Evolutionary conservation across 441 rosid species (phyloP).

Genomic region (Gossypium davidsonii): DNA sequence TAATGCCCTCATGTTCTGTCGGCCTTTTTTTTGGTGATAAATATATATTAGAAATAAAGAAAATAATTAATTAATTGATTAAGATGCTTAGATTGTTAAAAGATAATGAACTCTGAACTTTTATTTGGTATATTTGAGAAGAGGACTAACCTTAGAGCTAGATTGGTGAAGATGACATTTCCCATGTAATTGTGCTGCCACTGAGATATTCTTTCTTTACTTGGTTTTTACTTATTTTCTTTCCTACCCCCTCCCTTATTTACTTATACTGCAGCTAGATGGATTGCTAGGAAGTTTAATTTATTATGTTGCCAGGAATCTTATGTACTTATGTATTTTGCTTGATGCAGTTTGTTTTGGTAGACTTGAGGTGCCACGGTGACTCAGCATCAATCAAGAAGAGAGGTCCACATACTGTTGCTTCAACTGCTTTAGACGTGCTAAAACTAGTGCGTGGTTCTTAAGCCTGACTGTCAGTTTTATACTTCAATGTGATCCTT

Average conservation of each 20-base stretch:
- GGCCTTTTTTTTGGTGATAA: not conserved
- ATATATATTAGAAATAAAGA: not conserved
- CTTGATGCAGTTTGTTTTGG: conserved; percentile 64
- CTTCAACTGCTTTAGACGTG: conserved; percentile 83
- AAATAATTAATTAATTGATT: not conserved
- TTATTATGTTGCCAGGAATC: not conserved
- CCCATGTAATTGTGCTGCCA: not conserved
- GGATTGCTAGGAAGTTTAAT: not conserved
- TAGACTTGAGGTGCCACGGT: conserved; percentile 92
- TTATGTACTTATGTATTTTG: not conserved
- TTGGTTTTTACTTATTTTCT: not conserved
- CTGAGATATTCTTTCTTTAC: not conserved
- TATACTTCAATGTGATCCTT: conserved; percentile 13
- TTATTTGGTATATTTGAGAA: not conserved
- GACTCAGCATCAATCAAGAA: conserved; percentile 74
- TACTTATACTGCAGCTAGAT: not conserved
- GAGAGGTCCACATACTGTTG: conserved; percentile 72
- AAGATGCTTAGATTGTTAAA: not conserved
- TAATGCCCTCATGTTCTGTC: not conserved
- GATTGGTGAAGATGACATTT: not conserved
- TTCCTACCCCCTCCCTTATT: not conserved
- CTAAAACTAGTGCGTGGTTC: conserved; percentile 60
- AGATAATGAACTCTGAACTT: not conserved
- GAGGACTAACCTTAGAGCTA: not conserved
- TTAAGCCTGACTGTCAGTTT: conserved; percentile 7